Evolutionary conservation across 768 basidiomycete genomes (phyloP).

Genomic region (Leccinum obscurum): DNA sequence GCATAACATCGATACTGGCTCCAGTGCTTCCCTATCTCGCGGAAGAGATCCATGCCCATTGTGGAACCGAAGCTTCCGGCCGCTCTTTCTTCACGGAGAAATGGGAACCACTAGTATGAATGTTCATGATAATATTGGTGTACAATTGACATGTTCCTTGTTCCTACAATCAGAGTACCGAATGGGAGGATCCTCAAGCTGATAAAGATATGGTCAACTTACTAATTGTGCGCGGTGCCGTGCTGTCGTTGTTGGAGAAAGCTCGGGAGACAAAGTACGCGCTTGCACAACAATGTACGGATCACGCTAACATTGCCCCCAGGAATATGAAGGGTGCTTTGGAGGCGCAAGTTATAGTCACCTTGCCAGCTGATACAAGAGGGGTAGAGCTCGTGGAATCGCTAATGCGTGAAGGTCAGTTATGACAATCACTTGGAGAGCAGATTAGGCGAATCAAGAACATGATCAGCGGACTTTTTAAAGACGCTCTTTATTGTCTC

Average conservation of each 20-base stretch:
- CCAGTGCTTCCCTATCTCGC: slow-evolving; percentile 90
- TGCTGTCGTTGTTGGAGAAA: slow-evolving; percentile 64
- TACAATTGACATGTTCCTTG: background rate
- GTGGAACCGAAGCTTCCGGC: slow-evolving; percentile 13
- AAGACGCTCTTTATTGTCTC: slow-evolving; percentile 83
- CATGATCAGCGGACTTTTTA: slow-evolving; percentile 55
- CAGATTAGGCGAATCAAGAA: background rate
- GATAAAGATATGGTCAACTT: slow-evolving; percentile 64
- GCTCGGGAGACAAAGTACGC: slow-evolving; percentile 74
- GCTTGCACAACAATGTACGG: background rate
- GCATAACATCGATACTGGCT: slow-evolving; percentile 69
- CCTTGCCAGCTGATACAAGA: slow-evolving; percentile 43
- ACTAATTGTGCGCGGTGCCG: slow-evolving; percentile 57
- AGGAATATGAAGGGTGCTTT: slow-evolving; percentile 75
- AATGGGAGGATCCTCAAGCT: slow-evolving; percentile 63
- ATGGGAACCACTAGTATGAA: slow-evolving; percentile 69
- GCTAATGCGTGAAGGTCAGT: slow-evolving; percentile 45
- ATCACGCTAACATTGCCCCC: slow-evolving; percentile 4
- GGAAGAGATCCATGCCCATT: slow-evolving; percentile 70
- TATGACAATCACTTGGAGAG: background rate
- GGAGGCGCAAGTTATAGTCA: slow-evolving; percentile 74
- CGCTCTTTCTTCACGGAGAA: slow-evolving; percentile 65
- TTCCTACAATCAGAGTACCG: slow-evolving; percentile 39
- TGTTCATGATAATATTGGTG: background rate
- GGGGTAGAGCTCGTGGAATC: slow-evolving; percentile 36